Percentiles rank a stretch among this genome's conserved stretches.
These are phyloP conservation scores for Cercospora beticola DNA, from an alignment of 2,329 filamentous ascomycete species.

Conservation along the genomic window DNA sequence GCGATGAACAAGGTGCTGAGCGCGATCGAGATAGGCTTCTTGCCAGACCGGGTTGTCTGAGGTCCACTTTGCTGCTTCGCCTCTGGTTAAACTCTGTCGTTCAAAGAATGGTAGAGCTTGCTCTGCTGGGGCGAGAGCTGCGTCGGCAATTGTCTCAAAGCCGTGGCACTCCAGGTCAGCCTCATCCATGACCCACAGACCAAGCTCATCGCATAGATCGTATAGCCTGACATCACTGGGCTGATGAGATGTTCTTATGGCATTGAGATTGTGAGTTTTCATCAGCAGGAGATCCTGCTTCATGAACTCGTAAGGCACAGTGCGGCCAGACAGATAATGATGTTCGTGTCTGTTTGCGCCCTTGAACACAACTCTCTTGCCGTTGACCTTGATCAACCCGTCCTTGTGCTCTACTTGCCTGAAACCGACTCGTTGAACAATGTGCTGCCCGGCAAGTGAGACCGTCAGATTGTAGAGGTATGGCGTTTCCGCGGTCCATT, in stretches of 20 bases:
- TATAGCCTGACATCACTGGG: slow-evolving; percentile 62
- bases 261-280: slow-evolving; percentile 71
- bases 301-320: slow-evolving; percentile 63
- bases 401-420: slow-evolving; percentile 62
- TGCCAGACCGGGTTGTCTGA: slow-evolving; percentile 62
- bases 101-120: slow-evolving; percentile 55
- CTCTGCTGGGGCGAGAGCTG: slow-evolving; percentile 44
- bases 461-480: slow-evolving; percentile 59
- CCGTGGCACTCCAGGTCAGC: slow-evolving; percentile 52
- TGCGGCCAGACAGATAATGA: slow-evolving; percentile 62
- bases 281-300: slow-evolving; percentile 63
- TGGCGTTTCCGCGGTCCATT: slow-evolving; percentile 69
- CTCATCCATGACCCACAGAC: slow-evolving; percentile 63
- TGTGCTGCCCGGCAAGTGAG: slow-evolving; percentile 43
- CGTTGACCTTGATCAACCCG: slow-evolving; percentile 63
- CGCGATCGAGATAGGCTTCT: slow-evolving; percentile 66
- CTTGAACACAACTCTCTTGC: slow-evolving; percentile 59
- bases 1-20: slow-evolving; percentile 62
- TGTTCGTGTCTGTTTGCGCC: slow-evolving; percentile 72
- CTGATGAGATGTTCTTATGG: slow-evolving; percentile 67
- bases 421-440: slow-evolving; percentile 61
- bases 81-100: slow-evolving; percentile 53
- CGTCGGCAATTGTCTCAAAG: slow-evolving; percentile 41
- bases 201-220: slow-evolving; percentile 64
- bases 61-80: slow-evolving; percentile 57